A percentile compares a stretch with the other conserved stretches of the same genome.
phyloP scores from a whole-genome alignment of 2,329 filamentous ascomycete genomes.

The Keithomyces neogunnii region DNA sequence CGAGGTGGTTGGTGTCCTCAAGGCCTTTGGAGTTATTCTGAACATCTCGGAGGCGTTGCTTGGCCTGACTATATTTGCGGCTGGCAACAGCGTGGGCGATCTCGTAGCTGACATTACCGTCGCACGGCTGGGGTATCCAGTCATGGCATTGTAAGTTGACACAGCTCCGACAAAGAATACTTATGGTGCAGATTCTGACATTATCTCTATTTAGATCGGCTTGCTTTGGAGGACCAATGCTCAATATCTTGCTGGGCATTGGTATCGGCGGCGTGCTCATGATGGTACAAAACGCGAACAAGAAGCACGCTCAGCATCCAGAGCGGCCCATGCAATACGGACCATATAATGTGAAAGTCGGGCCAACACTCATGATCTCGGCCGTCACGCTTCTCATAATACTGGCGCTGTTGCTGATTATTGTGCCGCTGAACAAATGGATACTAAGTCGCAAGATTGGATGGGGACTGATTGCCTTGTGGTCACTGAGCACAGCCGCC shows the following conservation, averaged over 20 bases:
- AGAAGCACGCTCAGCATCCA: conserved; percentile 59
- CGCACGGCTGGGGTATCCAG: conserved; percentile 83
- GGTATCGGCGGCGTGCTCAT: conserved; percentile 88
- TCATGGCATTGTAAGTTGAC: conserved; percentile 70
- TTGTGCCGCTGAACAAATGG: conserved; percentile 82
- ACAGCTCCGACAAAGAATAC: background rate
- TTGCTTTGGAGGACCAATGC: conserved; percentile 96
- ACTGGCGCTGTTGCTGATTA: conserved; percentile 66
- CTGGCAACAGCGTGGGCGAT: conserved; percentile 91
- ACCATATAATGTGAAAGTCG: conserved; percentile 76
- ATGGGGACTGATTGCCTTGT: conserved; percentile 69
- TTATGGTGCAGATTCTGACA: background rate
- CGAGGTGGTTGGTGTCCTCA: conserved; percentile 91
- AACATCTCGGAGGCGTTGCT: conserved; percentile 92
- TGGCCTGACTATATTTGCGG: conserved; percentile 90
- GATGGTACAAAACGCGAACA: conserved; percentile 62
- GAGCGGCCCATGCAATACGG: conserved; percentile 56
- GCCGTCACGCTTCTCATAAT: conserved; percentile 77
- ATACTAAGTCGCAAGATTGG: conserved; percentile 76
- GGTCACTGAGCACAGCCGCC: conserved; percentile 68
- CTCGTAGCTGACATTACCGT: conserved; percentile 93
- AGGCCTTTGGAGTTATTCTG: conserved; percentile 84
- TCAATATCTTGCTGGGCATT: conserved; percentile 92
- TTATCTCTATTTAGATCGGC: conserved; percentile 48
- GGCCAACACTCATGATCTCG: conserved; percentile 75